Evolutionary conservation across 257 asterid genomes (phyloP).

Genomic region (Gynochthodes officinalis): DNA sequence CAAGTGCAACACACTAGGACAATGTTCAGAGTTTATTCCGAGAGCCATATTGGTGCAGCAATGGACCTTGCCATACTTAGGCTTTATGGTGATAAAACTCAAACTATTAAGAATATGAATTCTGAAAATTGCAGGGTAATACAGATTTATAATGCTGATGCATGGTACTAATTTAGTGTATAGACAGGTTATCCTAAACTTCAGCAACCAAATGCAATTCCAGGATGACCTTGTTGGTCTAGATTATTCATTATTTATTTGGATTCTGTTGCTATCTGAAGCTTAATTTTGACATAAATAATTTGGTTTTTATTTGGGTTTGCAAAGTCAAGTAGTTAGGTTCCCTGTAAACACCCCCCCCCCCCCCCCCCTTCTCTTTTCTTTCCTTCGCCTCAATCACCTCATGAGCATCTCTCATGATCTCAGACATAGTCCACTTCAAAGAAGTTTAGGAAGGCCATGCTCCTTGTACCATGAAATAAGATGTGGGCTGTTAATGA

Average conservation of each 20-base stretch:
- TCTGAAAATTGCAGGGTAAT: not conserved
- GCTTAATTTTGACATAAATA: not conserved
- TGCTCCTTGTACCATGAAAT: not conserved
- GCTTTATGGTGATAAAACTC: not conserved
- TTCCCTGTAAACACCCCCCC: not conserved
- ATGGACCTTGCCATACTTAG: not conserved
- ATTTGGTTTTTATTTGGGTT: not conserved
- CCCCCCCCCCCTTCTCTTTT: too few species aligned
- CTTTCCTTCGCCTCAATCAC: too few species aligned
- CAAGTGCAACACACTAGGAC: not conserved
- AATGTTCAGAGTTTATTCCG: not conserved
- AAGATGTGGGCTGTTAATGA: not conserved
- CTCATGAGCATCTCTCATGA: not conserved
- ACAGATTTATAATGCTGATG: not conserved
- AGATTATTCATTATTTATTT: not conserved
- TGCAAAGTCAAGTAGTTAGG: not conserved
- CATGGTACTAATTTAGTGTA: not conserved
- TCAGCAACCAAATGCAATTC: not conserved
- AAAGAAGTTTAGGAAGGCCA: not conserved
- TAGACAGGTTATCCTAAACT: not conserved
- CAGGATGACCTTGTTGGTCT: conserved; percentile 1
- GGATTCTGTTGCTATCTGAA: not conserved
- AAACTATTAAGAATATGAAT: not conserved
- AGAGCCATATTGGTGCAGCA: not conserved
- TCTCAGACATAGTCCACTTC: not conserved